Base-by-base conservation (phyloP, 2,329 filamentous ascomycete genomes). In the Colletotrichum siamense region DNA sequence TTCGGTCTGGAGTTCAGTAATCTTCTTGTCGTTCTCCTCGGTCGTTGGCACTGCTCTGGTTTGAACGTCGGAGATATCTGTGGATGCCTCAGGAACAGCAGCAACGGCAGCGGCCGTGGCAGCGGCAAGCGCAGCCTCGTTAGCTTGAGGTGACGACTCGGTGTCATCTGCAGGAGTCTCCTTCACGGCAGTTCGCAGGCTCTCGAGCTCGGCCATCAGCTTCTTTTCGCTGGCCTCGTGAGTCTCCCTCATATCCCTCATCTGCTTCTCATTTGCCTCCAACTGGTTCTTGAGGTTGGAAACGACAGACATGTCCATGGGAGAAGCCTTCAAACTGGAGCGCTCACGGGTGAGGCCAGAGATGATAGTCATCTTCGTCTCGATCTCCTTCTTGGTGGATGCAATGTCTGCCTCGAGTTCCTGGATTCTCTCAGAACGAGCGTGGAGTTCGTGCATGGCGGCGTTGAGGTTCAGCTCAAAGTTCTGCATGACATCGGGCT, bases 301-400 rank as follows among this genome's bases (percentile, higher is more conserved):
- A 36, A 99, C 94, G 78, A 98, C 93, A 0, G 95, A 96, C 83
- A 98, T 98, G 82, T 99, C 97, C 82, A 98, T 93, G 9, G 96
- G 94, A 28, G 94, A 94, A 4, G 83, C 91, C 83, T 96, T 95
- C 86, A 98, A 90, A 86, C 96, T 98, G 5, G 95, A 96, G 75
- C 98, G 91, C 85, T 99, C 98, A 70, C 97, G 94, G 5, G 97
- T 98, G 78, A 99, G 89, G 8, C 97, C 97, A 34, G 95, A 95
- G 80, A 99, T 99, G 82, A 99, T 96, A 34, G 95, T 95, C 89
- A 96, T 96, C 91, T 99, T 99, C 78, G 92, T 93, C 82, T 99
- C 97, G 94, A 99, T 98, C 84, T 99, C 97, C 87, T 96, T 98
- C 88, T 95, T 97, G 26, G 96, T 92, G 6, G 92, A 93, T 30